Percentiles rank a stretch among this genome's conserved stretches.
Evolutionary conservation across 2,329 filamentous ascomycete species (phyloP).

Genomic region (Fusarium vanettenii): DNA sequence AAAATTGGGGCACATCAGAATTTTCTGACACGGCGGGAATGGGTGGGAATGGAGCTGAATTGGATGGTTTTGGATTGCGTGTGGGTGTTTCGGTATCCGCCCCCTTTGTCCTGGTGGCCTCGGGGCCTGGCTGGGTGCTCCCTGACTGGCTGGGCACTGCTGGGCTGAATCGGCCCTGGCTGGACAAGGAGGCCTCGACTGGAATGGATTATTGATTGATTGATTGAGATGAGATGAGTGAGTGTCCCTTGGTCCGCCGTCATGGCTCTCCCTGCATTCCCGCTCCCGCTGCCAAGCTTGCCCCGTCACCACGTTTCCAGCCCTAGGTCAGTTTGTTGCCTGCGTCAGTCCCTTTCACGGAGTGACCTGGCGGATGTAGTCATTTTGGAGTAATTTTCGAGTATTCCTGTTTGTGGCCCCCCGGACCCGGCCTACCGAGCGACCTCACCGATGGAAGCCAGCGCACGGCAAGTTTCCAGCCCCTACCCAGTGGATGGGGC

Average conservation of each 20-base stretch:
- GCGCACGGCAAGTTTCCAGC: constrained; percentile 24
- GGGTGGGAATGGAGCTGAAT: constrained; percentile 2
- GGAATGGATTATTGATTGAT: constrained; percentile 19
- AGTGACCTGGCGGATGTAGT: constrained; percentile 13
- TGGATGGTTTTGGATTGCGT: not conserved
- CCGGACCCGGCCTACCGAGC: constrained; percentile 17
- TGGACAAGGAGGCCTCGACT: constrained; percentile 20
- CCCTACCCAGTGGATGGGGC: constrained; percentile 27
- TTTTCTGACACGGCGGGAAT: constrained; percentile 36
- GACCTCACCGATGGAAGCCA: constrained; percentile 10
- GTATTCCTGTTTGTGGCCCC: constrained; percentile 22
- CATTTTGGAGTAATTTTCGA: constrained; percentile 11
- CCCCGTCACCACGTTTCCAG: constrained; percentile 39
- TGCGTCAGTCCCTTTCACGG: constrained; percentile 8
- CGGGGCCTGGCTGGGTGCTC: constrained; percentile 12
- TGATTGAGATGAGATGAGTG: constrained; percentile 30
- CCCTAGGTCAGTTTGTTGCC: constrained; percentile 29
- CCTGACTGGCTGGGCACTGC: not conserved
- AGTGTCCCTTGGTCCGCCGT: constrained; percentile 17
- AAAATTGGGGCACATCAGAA: constrained; percentile 34
- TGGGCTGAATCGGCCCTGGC: not conserved
- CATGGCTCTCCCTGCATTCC: constrained; percentile 38
- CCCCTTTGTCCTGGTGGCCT: constrained; percentile 1
- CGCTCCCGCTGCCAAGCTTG: constrained; percentile 34
- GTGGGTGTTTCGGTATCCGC: not conserved